Percentiles rank a stretch among this genome's conserved stretches.
Conservation (phyloP, 805 yeast species). For the Millerago galiae region DNA sequence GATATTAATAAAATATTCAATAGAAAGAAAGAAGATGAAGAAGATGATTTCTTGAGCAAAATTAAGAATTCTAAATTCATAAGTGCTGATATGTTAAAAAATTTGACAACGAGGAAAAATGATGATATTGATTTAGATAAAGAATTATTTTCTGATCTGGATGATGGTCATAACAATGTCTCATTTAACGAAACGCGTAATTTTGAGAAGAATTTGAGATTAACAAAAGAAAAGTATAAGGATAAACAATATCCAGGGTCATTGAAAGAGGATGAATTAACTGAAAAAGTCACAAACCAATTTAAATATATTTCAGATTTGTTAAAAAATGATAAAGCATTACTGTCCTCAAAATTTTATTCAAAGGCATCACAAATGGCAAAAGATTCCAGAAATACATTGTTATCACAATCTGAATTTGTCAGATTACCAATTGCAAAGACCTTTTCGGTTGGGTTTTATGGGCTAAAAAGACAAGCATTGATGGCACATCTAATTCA, state of each 20-base stretch:
- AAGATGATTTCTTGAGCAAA: constrained; percentile 7
- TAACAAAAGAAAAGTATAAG: constrained; percentile 1
- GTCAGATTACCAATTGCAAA: constrained; percentile 37
- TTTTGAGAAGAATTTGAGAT: neutral
- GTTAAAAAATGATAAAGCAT: constrained; percentile 32
- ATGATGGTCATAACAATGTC: neutral
- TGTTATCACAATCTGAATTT: constrained; percentile 36
- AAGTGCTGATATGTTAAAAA: constrained; percentile 7
- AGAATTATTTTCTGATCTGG: constrained; percentile 7
- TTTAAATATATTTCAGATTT: constrained; percentile 31
- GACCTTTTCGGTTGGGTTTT: constrained; percentile 48
- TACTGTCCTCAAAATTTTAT: constrained; percentile 41
- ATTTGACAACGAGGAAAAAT: neutral
- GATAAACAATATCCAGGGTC: constrained; percentile 4
- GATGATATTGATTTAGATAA: constrained; percentile 9
- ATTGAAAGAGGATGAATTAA: constrained; percentile 22
- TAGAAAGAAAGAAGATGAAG: neutral
- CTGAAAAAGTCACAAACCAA: constrained; percentile 25
- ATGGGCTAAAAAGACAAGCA: constrained; percentile 53
- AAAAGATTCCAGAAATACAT: constrained; percentile 32
- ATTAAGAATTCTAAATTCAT: constrained; percentile 10
- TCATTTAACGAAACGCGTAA: constrained; percentile 2
- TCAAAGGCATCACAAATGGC: constrained; percentile 39
- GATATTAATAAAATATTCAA: neutral
- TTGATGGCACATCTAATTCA: constrained; percentile 39